phyloP scores from a whole-genome alignment of 805 yeast species.

The Wickerhamomyces pijperi region DNA sequence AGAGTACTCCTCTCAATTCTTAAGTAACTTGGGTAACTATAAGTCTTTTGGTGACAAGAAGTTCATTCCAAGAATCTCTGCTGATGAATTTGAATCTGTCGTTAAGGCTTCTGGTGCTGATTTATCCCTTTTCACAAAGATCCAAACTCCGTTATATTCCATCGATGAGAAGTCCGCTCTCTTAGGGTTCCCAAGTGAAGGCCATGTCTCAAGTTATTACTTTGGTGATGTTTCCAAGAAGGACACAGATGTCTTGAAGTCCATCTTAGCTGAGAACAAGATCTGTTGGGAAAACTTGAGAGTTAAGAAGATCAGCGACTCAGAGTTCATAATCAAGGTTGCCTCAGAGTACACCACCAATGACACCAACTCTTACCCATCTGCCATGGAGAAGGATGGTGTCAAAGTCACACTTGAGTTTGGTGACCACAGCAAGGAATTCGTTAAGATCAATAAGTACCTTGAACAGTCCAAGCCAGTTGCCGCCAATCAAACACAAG shows the following conservation, averaged over 20 bases:
- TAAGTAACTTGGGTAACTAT: constrained; percentile 66
- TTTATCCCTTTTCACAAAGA: constrained; percentile 22
- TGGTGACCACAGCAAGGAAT: constrained; percentile 71
- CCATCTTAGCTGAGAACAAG: constrained; percentile 49
- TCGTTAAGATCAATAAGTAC: constrained; percentile 43
- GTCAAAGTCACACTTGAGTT: constrained; percentile 42
- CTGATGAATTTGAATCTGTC: constrained; percentile 36
- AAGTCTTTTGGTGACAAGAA: constrained; percentile 86
- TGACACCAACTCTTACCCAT: constrained; percentile 40
- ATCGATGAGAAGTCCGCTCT: constrained; percentile 35
- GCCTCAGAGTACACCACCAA: constrained; percentile 52
- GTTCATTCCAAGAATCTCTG: constrained; percentile 57
- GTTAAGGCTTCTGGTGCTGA: constrained; percentile 28
- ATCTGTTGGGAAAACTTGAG: constrained; percentile 77
- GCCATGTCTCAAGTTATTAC: constrained; percentile 70
- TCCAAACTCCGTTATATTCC: constrained; percentile 39
- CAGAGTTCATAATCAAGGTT: constrained; percentile 46
- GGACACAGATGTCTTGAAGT: constrained; percentile 59
- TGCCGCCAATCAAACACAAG: constrained; percentile 68
- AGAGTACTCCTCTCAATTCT: constrained; percentile 67
- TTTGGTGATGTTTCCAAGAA: constrained; percentile 38
- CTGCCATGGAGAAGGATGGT: constrained; percentile 27
- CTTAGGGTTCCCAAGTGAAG: constrained; percentile 70
- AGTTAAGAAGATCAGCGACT: constrained; percentile 41
- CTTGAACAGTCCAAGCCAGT: constrained; percentile 44